These are phyloP conservation scores for Aspergillus ochraceoroseus DNA, from an alignment of 2,329 filamentous ascomycete genomes.

Conservation along the genomic window DNA sequence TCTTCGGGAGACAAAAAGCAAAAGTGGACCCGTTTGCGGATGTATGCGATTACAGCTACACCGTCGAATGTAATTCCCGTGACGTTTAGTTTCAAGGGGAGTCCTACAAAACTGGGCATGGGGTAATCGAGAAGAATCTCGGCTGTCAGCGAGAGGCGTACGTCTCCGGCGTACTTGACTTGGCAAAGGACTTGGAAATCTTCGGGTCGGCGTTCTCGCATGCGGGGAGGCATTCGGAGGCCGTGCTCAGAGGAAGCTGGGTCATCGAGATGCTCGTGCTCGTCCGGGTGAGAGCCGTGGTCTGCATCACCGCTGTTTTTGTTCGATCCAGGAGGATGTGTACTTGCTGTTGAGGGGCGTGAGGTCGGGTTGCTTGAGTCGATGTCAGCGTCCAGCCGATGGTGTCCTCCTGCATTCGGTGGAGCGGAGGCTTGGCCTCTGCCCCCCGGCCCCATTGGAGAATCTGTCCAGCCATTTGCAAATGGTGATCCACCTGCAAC, in stretches of 20 bases:
- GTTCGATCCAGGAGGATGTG: conserved; percentile 31
- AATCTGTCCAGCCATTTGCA: conserved; percentile 36
- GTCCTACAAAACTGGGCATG: conserved; percentile 95
- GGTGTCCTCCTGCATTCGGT: conserved; percentile 14
- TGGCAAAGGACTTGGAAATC: conserved; percentile 91
- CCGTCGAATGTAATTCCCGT: conserved; percentile 94
- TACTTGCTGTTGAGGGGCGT: conserved; percentile 43
- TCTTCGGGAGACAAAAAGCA: conserved; percentile 94
- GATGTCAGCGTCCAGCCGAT: conserved; percentile 32
- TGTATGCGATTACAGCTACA: conserved; percentile 85
- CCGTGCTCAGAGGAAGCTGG: conserved; percentile 18
- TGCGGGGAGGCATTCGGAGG: conserved; percentile 46
- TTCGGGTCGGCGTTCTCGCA: conserved; percentile 70
- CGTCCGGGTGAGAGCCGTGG: conserved; percentile 20
- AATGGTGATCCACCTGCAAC: conserved; percentile 44
- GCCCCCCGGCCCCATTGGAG: conserved; percentile 22
- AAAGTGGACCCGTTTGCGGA: conserved; percentile 82
- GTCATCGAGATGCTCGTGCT: conserved; percentile 21
- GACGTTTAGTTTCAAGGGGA: conserved; percentile 90
- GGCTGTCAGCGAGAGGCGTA: conserved; percentile 82
- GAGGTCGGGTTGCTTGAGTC: conserved; percentile 39
- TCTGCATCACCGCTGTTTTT: conserved; percentile 26
- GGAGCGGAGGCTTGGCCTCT: conserved; percentile 19
- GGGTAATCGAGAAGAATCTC: conserved; percentile 97
- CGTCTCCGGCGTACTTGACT: conserved; percentile 81